Evolutionary conservation across 495 filamentous ascomycete genomes (phyloP).

Genomic region (Neurospora cerealis): DNA sequence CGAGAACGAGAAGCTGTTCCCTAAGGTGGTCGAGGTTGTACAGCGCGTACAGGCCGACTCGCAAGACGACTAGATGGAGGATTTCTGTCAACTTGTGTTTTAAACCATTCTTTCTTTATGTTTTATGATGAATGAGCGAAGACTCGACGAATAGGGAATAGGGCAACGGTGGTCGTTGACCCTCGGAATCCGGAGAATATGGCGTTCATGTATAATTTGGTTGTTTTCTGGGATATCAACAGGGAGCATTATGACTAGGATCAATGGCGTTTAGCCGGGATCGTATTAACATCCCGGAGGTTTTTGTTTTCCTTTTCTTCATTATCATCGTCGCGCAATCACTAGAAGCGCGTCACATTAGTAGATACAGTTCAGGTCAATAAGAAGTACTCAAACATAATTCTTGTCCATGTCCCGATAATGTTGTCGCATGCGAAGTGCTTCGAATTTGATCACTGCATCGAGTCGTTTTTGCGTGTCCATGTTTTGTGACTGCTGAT

Average conservation of each 20-base stretch:
- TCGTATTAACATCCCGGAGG: neutral
- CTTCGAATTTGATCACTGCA: neutral
- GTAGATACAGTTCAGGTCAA: neutral
- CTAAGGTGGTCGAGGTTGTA: constrained; percentile 59
- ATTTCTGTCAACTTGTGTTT: neutral
- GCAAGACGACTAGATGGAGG: constrained; percentile 19
- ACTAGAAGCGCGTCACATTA: neutral
- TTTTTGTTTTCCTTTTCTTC: neutral
- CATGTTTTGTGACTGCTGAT: neutral
- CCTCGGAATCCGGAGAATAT: neutral
- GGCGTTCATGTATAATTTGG: neutral
- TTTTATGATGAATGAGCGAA: neutral
- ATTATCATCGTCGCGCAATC: neutral
- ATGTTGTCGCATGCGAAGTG: neutral
- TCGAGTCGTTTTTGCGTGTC: neutral
- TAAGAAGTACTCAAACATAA: neutral
- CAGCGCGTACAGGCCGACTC: constrained; percentile 62
- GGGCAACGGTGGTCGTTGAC: neutral
- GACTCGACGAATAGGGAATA: neutral
- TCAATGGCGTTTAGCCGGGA: neutral
- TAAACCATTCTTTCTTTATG: neutral
- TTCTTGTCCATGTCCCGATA: neutral
- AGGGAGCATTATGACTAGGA: neutral
- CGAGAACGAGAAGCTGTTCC: constrained; percentile 60
- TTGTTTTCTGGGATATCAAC: neutral